phyloP scores from a whole-genome alignment of 1,139 yeast genomes.

The Kurtzmaniella quercitrusa region DNA sequence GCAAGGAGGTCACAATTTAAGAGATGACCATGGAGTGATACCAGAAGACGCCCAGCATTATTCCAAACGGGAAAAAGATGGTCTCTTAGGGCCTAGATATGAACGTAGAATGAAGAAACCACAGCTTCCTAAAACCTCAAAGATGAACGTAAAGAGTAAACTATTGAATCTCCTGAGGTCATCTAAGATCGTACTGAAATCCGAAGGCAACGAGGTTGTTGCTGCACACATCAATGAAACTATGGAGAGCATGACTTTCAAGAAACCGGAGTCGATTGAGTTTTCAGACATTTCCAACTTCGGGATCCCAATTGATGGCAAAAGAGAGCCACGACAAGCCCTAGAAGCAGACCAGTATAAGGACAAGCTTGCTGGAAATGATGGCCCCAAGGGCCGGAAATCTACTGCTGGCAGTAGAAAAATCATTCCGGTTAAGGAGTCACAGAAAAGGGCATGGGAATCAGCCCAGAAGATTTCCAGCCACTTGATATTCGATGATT shows the following conservation, averaged over 20 bases:
- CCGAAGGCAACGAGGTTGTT: constrained; percentile 1
- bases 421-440: constrained; percentile 19
- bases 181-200: constrained; percentile 1
- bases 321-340: background rate
- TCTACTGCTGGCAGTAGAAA: background rate
- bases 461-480: constrained; percentile 38
- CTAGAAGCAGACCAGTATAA: background rate
- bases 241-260: constrained; percentile 3
- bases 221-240: constrained; percentile 6
- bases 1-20: constrained; percentile 5
- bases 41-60: constrained; percentile 11
- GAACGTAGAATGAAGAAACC: constrained; percentile 15
- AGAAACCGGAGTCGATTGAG: background rate
- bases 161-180: constrained; percentile 29
- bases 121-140: constrained; percentile 2
- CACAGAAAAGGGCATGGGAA: constrained; percentile 47
- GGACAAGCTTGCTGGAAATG: background rate
- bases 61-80: constrained; percentile 9
- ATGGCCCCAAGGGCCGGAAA: background rate
- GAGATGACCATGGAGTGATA: constrained; percentile 5
- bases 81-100: constrained; percentile 5
- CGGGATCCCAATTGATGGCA: background rate
- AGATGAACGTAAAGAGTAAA: constrained; percentile 22
- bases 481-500: constrained; percentile 34
- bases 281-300: background rate